Percentiles rank a stretch among this genome's conserved stretches.
Conservation (phyloP, 345 rosid species). For the Pistacia vera region DNA sequence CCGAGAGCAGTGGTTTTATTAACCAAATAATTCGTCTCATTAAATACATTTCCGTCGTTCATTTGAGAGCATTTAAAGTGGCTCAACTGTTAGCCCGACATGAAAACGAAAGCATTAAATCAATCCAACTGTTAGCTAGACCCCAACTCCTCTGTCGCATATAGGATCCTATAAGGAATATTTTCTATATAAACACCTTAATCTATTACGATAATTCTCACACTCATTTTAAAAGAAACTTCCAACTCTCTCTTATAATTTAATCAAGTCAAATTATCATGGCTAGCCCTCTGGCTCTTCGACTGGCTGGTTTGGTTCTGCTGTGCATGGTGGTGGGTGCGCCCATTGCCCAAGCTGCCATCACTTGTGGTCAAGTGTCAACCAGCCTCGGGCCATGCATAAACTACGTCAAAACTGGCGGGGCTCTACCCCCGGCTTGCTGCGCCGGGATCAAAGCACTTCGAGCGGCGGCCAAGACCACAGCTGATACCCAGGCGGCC, state of each 20-base stretch:
- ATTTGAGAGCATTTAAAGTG: neutral
- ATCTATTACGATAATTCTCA: no score
- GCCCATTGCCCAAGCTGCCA: slow-evolving; percentile 29
- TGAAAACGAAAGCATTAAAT: neutral
- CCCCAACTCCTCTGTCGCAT: neutral
- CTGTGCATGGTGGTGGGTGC: slow-evolving; percentile 26
- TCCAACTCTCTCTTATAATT: neutral
- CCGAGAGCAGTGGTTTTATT: no score
- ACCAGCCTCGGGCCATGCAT: slow-evolving; percentile 23
- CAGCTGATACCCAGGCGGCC: slow-evolving; percentile 48
- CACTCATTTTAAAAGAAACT: neutral
- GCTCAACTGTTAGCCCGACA: neutral
- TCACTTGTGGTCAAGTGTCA: slow-evolving; percentile 33
- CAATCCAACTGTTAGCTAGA: neutral
- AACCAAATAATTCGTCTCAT: no score
- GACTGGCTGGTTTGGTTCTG: slow-evolving; percentile 13
- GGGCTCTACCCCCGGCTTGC: slow-evolving; percentile 28
- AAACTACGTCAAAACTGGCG: neutral
- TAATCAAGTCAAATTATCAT: no score
- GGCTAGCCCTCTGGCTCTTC: neutral
- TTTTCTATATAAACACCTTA: neutral
- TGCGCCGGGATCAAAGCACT: slow-evolving; percentile 50
- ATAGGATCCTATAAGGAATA: neutral
- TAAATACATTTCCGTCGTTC: neutral
- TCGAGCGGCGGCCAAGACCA: slow-evolving; percentile 40